phyloP scores from a whole-genome alignment of 2,329 filamentous ascomycete species.

The Fusarium sacchari region DNA sequence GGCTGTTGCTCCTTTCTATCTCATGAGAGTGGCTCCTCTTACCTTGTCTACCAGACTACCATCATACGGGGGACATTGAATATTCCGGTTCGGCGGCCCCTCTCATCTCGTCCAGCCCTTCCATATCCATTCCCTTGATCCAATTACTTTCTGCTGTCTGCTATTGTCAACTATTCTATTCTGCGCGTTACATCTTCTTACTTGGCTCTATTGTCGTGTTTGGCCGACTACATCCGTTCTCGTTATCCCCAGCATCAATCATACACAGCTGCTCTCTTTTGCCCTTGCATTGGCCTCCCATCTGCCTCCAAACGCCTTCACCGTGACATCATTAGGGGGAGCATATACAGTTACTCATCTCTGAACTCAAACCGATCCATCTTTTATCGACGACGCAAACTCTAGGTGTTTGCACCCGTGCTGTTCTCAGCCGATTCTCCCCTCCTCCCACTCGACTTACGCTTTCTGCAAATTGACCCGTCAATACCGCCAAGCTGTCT shows the following conservation, averaged over 20 bases:
- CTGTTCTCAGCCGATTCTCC: constrained; percentile 20
- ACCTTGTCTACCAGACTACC: constrained; percentile 24
- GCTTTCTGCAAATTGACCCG: constrained; percentile 36
- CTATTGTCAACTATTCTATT: constrained; percentile 4
- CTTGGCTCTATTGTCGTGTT: constrained; percentile 10
- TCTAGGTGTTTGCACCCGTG: constrained; percentile 10
- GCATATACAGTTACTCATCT: constrained; percentile 26
- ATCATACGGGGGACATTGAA: constrained; percentile 39
- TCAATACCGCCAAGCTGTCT: constrained; percentile 95
- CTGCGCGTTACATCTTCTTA: constrained; percentile 15
- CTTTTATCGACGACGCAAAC: constrained; percentile 18
- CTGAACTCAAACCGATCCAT: constrained; percentile 19
- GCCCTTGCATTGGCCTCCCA: constrained; percentile 37
- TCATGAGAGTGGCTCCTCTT: constrained; percentile 38
- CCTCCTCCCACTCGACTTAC: constrained; percentile 15
- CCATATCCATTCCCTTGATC: constrained; percentile 27
- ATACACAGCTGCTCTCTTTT: constrained; percentile 30
- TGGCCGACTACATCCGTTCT: constrained; percentile 27
- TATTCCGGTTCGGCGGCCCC: constrained; percentile 38
- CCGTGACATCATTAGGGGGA: constrained; percentile 46
- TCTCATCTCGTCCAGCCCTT: constrained; percentile 37
- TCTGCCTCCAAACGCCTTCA: constrained; percentile 30
- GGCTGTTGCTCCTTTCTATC: constrained; percentile 28
- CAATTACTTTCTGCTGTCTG: constrained; percentile 13
- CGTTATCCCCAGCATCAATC: constrained; percentile 33